These are phyloP conservation scores for Fusarium chaquense DNA, from an alignment of 2,329 filamentous ascomycete species.

Conservation along the genomic window DNA sequence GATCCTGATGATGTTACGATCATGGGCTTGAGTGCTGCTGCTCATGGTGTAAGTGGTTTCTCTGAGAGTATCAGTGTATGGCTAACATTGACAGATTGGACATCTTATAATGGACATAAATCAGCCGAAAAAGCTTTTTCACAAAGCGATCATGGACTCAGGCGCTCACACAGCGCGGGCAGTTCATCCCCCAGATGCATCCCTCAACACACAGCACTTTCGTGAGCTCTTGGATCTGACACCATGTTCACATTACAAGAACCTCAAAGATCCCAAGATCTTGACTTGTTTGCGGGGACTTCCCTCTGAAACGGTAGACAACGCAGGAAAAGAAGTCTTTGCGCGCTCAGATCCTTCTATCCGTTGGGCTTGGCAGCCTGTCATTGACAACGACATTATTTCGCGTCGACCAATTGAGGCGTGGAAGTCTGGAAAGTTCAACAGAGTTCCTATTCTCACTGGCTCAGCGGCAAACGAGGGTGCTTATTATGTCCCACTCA, in stretches of 20 bases:
- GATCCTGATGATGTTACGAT: slow-evolving; percentile 61
- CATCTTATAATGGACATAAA: slow-evolving; percentile 52
- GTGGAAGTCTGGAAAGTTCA: slow-evolving; percentile 51
- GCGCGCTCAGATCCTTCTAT: slow-evolving; percentile 46
- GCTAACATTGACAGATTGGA: slow-evolving; percentile 42
- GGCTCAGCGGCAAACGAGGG: slow-evolving; percentile 50
- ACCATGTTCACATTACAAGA: slow-evolving; percentile 42
- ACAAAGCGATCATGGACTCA: slow-evolving; percentile 51
- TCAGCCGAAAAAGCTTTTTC: slow-evolving; percentile 49
- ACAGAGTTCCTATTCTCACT: slow-evolving; percentile 50
- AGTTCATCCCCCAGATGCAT: slow-evolving; percentile 44
- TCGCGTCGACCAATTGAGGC: slow-evolving; percentile 49
- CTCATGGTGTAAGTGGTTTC: slow-evolving; percentile 45
- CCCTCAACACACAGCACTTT: slow-evolving; percentile 48
- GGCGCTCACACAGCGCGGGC: slow-evolving; percentile 50
- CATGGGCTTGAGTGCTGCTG: slow-evolving; percentile 58
- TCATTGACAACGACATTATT: slow-evolving; percentile 49
- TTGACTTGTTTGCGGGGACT: slow-evolving; percentile 44
- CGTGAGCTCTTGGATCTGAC: slow-evolving; percentile 49
- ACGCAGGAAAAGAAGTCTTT: slow-evolving; percentile 48
- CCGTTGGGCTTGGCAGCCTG: slow-evolving; percentile 52
- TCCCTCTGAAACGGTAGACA: slow-evolving; percentile 43
- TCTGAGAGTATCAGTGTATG: fast-evolving
- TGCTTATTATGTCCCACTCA: slow-evolving; percentile 46
- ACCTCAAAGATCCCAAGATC: slow-evolving; percentile 46